These are phyloP conservation scores for Serendipita sp. DNA, from an alignment of 1,284 basidiomycete species.

Conservation along the genomic window DNA sequence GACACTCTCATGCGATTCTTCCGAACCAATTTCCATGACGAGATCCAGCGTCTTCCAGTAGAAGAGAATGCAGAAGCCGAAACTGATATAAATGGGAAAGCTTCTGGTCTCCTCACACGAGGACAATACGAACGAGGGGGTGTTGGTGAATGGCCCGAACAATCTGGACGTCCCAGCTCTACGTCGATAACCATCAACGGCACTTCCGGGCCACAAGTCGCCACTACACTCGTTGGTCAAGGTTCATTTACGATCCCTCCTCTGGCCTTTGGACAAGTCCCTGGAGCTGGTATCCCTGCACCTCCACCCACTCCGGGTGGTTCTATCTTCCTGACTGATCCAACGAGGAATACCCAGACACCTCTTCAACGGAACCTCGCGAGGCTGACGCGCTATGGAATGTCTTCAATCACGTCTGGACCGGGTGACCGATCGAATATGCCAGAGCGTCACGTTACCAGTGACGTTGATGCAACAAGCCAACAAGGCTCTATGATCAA, in stretches of 20 bases:
- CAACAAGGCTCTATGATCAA: conserved; percentile 5
- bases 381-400: conserved; percentile 62
- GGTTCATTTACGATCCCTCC: neutral
- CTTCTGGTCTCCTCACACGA: conserved; percentile 8
- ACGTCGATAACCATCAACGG: conserved; percentile 23
- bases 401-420: conserved; percentile 60
- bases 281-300: neutral
- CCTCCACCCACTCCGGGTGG: conserved; percentile 8
- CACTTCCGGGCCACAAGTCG: conserved; percentile 15
- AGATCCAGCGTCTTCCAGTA: conserved; percentile 59
- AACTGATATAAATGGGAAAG: neutral
- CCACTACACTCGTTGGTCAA: conserved; percentile 7
- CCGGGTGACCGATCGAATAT: conserved; percentile 34
- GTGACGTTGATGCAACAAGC: conserved; percentile 1
- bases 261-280: conserved; percentile 1
- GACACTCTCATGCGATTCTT: conserved; percentile 81
- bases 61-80: conserved; percentile 18
- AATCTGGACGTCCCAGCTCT: conserved; percentile 23
- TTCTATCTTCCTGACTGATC: neutral
- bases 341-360: conserved; percentile 37
- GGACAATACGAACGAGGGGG: conserved; percentile 7
- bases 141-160: conserved; percentile 16
- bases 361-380: conserved; percentile 63
- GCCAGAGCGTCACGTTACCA: neutral
- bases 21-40: conserved; percentile 77